Base-by-base conservation (phyloP, 345 rosid genomes). In the Euphorbia lathyris region DNA sequence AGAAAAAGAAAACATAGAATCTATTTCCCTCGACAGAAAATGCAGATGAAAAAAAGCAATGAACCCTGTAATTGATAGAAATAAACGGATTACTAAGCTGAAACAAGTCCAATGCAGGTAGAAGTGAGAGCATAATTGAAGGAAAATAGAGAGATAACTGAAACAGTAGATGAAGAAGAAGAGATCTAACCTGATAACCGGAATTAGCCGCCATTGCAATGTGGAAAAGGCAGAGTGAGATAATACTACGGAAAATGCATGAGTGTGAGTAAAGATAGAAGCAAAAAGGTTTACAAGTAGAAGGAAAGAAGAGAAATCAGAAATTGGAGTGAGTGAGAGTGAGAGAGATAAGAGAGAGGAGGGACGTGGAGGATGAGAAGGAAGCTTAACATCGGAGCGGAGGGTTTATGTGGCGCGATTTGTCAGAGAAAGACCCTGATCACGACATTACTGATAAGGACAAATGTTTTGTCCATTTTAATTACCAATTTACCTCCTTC, bases 371-470 rank as follows among this genome's bases (percentile, higher is more conserved):
- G n/a, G n/a, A n/a, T n/a, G n/a, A n/a, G n/a, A n/a, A n/a, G n/a
- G n/a, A n/a, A n/a, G n/a, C n/a, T n/a, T n/a, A n/a, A 34, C 38
- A 23, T 23, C 65, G 57, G 66, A 51, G 34, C 63, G 57, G 66
- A 60, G 66, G 45, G 75, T 53, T 53, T 34, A 51, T 72, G 34
- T 10, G 72, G 68, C 66, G 78, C 72, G 78, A 78, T 80, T 77
- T 51, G 80, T 72, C 86, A 77, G 75, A 72, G 5, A 72, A 79
- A 64, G 63, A 50, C 23, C 17, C 57, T 73, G 87, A 79, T 62
- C 66, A 72, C 71, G 82, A 82, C 82, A 58, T 65, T 51, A 30
- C 53, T 25, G 65, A 75, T 77, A 62, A 62, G 69, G 76, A 81
- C 82, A 72, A 66, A 36, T 50, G 11, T 48, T 27, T 34, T 3